Base-by-base conservation (phyloP, 495 filamentous ascomycete genomes). In the Daldinia childiae region DNA sequence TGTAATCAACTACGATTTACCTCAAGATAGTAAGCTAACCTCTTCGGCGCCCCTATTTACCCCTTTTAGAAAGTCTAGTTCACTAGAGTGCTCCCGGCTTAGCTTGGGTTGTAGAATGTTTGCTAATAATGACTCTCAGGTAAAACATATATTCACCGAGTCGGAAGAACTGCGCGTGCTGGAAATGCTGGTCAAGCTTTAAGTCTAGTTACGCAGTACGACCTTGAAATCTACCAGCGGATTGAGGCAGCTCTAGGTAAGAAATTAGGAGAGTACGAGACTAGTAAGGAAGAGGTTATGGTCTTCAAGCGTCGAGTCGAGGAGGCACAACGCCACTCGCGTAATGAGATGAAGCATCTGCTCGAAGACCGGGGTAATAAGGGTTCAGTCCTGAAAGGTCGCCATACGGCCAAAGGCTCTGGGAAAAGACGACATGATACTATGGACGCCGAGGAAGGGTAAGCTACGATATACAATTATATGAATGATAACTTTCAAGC, bases 141-240 rank as follows among this genome's bases (percentile, higher is more conserved):
- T 74, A 95, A 97, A 79, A 97, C 93, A 0, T 99, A 98, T 74
- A 92, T 99, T 58, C 95, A 99, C 77, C 89, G 95, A 43, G 95
- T 98, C 2, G 95, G 95, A 6, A 90, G 95, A 66, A 99, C 95
- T 0, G 95, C 95, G 0, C 86, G 95, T 79, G 95, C 95, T 0
- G 95, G 95, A 14, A 92, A 93, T 74, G 89, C 88, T 26, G 95
- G 95, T n/a, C 84, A 91, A 34, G 93, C 94, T 1, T 86, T 97
- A 43, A 90, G 84, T 27, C 79, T 98, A 8, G 90, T 95, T 3
- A 96, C 91, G 4, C 95, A 99, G 76, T 98, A 98, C 66, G 95
- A 98, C 73, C 75, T 97, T 29, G 95, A 98, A 76, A 82, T 97
- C 4, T 98, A 87, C 82, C 80, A 91, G 73, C 80, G 96, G 9